These are phyloP conservation scores for Calocybe gangraenosa DNA, from an alignment of 768 basidiomycete species.

Conservation along the genomic window DNA sequence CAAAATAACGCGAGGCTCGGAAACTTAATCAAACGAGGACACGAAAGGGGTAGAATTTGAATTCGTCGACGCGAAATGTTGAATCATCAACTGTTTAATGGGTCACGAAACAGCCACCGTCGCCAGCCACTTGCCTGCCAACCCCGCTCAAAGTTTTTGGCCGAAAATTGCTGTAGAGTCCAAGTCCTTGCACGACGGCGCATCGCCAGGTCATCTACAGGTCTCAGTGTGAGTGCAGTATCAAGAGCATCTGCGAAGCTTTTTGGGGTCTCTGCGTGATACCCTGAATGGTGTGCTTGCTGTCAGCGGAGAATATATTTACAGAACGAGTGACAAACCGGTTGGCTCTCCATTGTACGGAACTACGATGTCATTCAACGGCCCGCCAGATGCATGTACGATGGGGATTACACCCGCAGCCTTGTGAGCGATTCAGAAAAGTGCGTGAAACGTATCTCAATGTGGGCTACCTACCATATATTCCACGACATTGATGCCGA, in stretches of 20 bases:
- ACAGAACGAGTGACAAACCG: conserved; percentile 31
- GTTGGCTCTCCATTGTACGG: conserved; percentile 70
- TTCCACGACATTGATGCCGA: conserved; percentile 97
- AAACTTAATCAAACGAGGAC: too few relatives aligned
- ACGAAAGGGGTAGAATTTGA: too few relatives aligned
- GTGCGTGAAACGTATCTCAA: background rate
- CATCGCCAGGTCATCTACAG: conserved; percentile 54
- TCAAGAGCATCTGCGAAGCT: conserved; percentile 69
- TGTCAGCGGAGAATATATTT: background rate
- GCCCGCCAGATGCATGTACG: conserved; percentile 90
- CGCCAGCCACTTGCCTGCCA: conserved; percentile 70
- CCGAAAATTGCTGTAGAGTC: conserved; percentile 73
- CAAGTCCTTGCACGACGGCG: conserved; percentile 64
- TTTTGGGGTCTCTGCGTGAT: conserved; percentile 65
- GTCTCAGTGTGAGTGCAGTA: conserved; percentile 52
- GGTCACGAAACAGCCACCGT: background rate
- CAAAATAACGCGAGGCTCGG: too few relatives aligned
- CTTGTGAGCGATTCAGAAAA: conserved; percentile 32
- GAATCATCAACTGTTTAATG: too few relatives aligned
- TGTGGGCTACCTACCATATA: conserved; percentile 69
- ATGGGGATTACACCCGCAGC: conserved; percentile 93
- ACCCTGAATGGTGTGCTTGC: conserved; percentile 41
- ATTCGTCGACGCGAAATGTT: too few relatives aligned
- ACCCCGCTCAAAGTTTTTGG: conserved; percentile 70
- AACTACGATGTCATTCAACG: conserved; percentile 86